Base-by-base conservation (phyloP, 2,329 filamentous ascomycete species). In the Furcasterigmium sp. region DNA sequence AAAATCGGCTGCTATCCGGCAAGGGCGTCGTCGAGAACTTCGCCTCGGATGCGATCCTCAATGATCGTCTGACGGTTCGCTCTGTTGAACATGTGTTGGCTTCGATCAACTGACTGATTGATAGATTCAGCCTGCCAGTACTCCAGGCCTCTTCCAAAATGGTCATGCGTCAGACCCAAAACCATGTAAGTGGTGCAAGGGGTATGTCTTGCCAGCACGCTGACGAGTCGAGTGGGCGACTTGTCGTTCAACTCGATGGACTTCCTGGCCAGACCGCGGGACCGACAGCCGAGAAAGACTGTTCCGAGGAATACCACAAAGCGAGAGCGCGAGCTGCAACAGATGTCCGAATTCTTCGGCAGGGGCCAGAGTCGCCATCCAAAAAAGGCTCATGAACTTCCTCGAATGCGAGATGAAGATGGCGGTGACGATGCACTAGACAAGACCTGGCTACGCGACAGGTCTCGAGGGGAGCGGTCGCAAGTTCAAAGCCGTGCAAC, bases 11-110 rank as follows among this genome's bases (percentile, higher is more conserved):
- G 28, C 53, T 56, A 6, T 65, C 64, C 1, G 58, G 67, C 13
- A 67, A 66, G 42, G 70, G 75, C 32, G 63, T 82, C 8, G 73
- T 81, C 58, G 59, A 68, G 7, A 73, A 73, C 17, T 85, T 84
- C 48, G 63, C 63, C 11, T 81, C 80, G 1, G 58, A 69, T 4
- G 73, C 72, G 41, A 69, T 85, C 34, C 58, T 69, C 10, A 67
- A 68, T 10, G 50, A 53, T 5, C 56, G 58, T 21, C 44, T 69
- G 3, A 68, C 60, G 6, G 67, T 67, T 42, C 39, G 57, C 43
- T 4, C 20, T 8, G 38, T 23, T 17, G 28, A 21, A 39, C 45
- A 54, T 25, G 11, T 19, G 13, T 3, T 23, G 41, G 9, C 6
- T 42, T 3, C 25, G 41, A 21, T 42, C 14, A 46, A 37, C 26